A percentile compares a stretch with the other conserved stretches of the same genome.
phyloP scores from a whole-genome alignment of 2,329 filamentous ascomycete species.

The Sclerotinia sclerotiorum region DNA sequence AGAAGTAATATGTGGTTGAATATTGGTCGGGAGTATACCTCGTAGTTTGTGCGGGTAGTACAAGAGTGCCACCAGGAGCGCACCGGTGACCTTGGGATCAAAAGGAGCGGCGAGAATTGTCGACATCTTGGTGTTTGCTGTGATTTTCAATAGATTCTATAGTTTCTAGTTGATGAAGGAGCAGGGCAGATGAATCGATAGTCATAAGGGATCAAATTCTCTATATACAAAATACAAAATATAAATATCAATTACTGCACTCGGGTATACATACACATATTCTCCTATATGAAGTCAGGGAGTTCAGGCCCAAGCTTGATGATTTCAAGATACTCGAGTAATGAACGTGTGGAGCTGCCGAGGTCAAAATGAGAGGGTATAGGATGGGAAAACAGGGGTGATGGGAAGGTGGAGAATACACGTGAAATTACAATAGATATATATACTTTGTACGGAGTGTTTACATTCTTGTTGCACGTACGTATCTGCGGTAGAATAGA shows the following conservation, averaged over 20 bases:
- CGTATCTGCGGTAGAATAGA: not conserved
- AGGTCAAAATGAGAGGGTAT: not conserved
- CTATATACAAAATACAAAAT: not conserved
- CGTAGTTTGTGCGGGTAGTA: slow-evolving; percentile 34
- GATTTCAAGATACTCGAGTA: not conserved
- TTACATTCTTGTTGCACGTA: no score
- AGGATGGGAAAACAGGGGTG: no score
- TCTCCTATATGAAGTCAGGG: not conserved
- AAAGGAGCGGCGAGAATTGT: not conserved
- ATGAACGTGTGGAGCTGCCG: not conserved
- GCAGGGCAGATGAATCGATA: not conserved
- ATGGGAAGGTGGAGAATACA: not conserved
- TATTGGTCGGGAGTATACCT: slow-evolving; percentile 27
- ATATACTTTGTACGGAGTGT: not conserved
- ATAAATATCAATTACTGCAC: not conserved
- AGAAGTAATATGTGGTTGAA: slow-evolving; percentile 30
- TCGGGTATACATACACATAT: no score
- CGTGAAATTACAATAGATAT: not conserved
- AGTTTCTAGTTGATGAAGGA: not conserved
- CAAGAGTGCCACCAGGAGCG: slow-evolving; percentile 32
- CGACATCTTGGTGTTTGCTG: not conserved
- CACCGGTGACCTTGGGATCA: slow-evolving; percentile 30
- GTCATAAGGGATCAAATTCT: not conserved
- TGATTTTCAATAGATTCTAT: not conserved
- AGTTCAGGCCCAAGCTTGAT: not conserved